These are phyloP conservation scores for Hygrocybe punicea DNA, from an alignment of 768 basidiomycete species.

Conservation along the genomic window DNA sequence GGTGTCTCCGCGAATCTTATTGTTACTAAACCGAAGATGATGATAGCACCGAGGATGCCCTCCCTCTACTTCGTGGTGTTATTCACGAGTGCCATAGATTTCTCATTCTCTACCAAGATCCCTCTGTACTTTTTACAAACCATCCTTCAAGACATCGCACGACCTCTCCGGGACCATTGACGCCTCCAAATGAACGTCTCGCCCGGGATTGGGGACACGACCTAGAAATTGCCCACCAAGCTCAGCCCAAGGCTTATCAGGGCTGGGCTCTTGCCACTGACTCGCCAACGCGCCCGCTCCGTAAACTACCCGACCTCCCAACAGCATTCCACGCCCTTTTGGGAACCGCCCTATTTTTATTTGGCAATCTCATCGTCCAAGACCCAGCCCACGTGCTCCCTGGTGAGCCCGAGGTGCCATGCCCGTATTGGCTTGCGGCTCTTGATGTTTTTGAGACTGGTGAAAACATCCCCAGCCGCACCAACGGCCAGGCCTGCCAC, in stretches of 20 bases:
- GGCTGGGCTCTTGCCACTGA: background rate
- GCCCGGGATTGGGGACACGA: slow-evolving; percentile 15
- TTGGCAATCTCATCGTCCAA: slow-evolving; percentile 58
- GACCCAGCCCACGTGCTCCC: slow-evolving; percentile 47
- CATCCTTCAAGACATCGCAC: slow-evolving; percentile 12
- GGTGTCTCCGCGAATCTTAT: background rate
- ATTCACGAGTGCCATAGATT: slow-evolving; percentile 70
- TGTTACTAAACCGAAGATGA: slow-evolving; percentile 41
- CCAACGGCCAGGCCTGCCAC: slow-evolving; percentile 30
- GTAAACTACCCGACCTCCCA: slow-evolving; percentile 48
- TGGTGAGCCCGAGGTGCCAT: slow-evolving; percentile 52
- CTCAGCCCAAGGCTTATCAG: background rate
- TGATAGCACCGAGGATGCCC: slow-evolving; percentile 34
- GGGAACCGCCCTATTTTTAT: slow-evolving; percentile 60
- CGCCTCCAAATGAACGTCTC: slow-evolving; percentile 13
- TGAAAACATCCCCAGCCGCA: slow-evolving; percentile 54
- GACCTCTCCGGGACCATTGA: slow-evolving; percentile 13
- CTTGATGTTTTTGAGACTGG: slow-evolving; percentile 70
- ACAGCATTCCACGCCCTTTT: slow-evolving; percentile 66
- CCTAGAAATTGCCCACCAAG: background rate
- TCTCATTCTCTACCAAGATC: slow-evolving; percentile 52
- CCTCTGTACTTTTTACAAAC: slow-evolving; percentile 46
- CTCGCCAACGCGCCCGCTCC: slow-evolving; percentile 5
- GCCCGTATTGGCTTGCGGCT: slow-evolving; percentile 64
- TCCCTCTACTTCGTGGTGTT: slow-evolving; percentile 57